Evolutionary conservation across 140 eudicot species (phyloP), one percentile per base, ranked within the genome.

Genomic region (Stevia rebaudiana): DNA sequence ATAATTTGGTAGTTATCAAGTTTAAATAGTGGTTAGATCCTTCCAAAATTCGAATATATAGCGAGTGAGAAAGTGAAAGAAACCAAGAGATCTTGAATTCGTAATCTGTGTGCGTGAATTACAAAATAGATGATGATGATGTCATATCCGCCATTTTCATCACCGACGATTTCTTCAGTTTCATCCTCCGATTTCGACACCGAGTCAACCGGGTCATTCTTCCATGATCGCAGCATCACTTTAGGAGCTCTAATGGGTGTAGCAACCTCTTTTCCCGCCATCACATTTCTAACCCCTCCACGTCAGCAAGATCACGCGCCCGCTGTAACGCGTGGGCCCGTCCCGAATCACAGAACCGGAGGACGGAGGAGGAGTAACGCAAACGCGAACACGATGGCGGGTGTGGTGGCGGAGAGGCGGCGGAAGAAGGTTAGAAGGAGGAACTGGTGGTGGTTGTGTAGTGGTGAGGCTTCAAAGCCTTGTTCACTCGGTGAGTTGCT

Each of bases 171-270:
- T 33, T 85, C 96, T 42, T 82, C 96, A 21, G 23, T 77, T 51
- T 88, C 96, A 4, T 88, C 94, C 11, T 88, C 96, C 1, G 90
- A 85, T 85, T 80, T 88, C 23, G 95, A 88, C 58, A 82, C 90
- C 11, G 94, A 80, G 81, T 88, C 96, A 11, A 80, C 95, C 50
- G 95, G 95, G 1, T 88, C 96, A 5, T 88, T 88, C 60, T 88
- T 88, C 80, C 96, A 57, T 61, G 96, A 88, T 53, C 82, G 90
- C 11, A 85, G 94, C 74, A 88, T 87, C 12, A 75, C 74, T n/a
- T 73, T 88, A 39, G 96, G 95, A 17, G 82, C 88, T 13, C 72
- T 88, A 17, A 78, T 88, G 96, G 96, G 96, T 0, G 86, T 88
- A 4, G 50, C 67, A 3, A 42, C 72, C 6, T 16, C 57, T 6